Base-by-base conservation (phyloP, 1,139 yeast species). In the Yamadazyma jaroonii region DNA sequence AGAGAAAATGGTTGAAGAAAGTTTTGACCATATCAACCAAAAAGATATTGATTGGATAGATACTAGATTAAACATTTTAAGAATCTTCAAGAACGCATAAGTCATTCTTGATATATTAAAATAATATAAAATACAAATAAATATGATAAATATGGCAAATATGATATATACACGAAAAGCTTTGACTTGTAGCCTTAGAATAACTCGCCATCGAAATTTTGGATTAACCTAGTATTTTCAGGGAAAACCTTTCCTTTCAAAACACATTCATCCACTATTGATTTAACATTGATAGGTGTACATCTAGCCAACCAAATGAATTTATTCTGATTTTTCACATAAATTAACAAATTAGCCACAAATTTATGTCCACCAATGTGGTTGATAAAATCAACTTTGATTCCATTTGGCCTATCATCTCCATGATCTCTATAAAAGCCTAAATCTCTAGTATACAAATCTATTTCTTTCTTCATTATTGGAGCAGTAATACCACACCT, bases 301-400 rank as follows among this genome's bases (percentile, higher is more conserved):
- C 94, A 84, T 47, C 92, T 72, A 0, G 95, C 97, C 53, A 88
- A 66, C 97, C 97, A 89, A 25, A 89, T 76, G 43, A 83, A 79
- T 49, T 85, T 83, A 10, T 95, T 95, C 3, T 82, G 64, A 9
- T 49, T 40, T 47, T 74, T 79, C 44, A 81, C 62, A 54, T 87
- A 89, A 21, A 90, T 75, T 38, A 88, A 72, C 2, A 87, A 85
- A 59, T 92, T 92, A 2, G 97, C 97, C 1, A 92, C 86, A 59
- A 69, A 92, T 54, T 92, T 92, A 61, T 92, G 98, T 2, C 97
- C 97, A 3, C 98, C 98, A 23, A 92, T 84, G 59, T 92, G 98
- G 53, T 86, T 88, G 15, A 85, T 73, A 50, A 61, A 88, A 3
- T 74, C 67, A 3, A 89, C 87, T 9, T 67, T 63, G 2, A 84